Evolutionary conservation across 352 stramenopile species (phyloP), one percentile per base, ranked within the genome.

Genomic region (Globisporangium viniferum): DNA sequence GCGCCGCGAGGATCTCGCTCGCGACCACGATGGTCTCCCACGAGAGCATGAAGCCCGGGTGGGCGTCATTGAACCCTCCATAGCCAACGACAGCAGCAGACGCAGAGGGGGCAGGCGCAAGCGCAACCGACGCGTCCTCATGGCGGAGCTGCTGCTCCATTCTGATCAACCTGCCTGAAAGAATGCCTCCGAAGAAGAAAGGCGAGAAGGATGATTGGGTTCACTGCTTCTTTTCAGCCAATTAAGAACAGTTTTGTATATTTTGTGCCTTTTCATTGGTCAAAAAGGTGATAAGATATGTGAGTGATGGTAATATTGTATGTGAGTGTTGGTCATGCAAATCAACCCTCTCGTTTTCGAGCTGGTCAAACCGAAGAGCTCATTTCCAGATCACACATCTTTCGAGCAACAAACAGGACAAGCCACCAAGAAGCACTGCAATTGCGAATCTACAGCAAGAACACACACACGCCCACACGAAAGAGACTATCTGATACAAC

Each of bases 21-120:
- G 71, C 71, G 46, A 90, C 82, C 10, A 88, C 71, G 1, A 80
- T 39, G 27, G 76, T 78, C 73, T 90, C 78, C 84, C 84, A 92
- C 64, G 70, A 70, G 58, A 70, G 69, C 59, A 9, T 55, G 24
- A 71, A 67, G 64, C 56, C 56, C 18, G 61, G 61, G 57, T 51
- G n/a, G 15, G 8, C 57, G 35, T 27, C 57, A 20, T 6, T n/a
- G 24, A 8, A 36, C n/a, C 53, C 33, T 18, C 24, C 29, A n/a
- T 35, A 41, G 27, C 24, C n/a, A n/a, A 35, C 33, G 15, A 24
- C 56, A 48, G 56, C 24, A 44, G 31, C 20, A 46, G 36, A 39
- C 20, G 51, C 51, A 57, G 35, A 57, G 5, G 60, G 48, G 44
- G 41, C 44, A 51, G 20, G 31, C 15, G 44, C 60, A 7, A 58